Base-by-base conservation (phyloP, 768 basidiomycete species). In the Rossbeevera mucosa region DNA sequence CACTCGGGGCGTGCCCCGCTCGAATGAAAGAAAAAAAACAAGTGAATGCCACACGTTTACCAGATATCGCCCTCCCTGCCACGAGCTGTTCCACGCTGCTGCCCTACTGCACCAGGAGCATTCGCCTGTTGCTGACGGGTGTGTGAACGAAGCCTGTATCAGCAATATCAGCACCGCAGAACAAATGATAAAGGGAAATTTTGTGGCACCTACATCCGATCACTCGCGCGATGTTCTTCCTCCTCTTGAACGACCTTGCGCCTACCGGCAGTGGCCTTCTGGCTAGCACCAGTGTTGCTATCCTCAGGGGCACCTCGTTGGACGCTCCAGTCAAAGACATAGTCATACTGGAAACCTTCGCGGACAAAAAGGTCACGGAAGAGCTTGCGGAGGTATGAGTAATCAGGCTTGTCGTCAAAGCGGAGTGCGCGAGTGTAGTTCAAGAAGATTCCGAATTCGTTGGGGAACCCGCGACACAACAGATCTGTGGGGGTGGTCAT, bases 321-420 rank as follows among this genome's bases (percentile, higher is more conserved):
- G 51, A 94, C 90, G 62, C 86, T 89, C 94, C 96, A 99, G 72
- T 99, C 96, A 64, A 99, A 99, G 65, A 98, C 92, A 63, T 98
- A 99, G 72, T 99, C 96, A 70, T 99, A 99, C 75, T 97, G 94
- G 78, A 91, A 97, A 50, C 94, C 93, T 69, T 96, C 94, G 44
- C 94, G 88, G 50, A 94, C 92, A 62, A 97, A 97, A 52, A 97
- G 82, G 69, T 97, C 94, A 44, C 94, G 87, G 91, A 99, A 99
- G 52, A 98, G 83, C 76, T 99, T 99, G 77, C 96, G 92, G 7
- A 99, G 83, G 77, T 99, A 99, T 5, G 94, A 97, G 71, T 99
- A 98, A 74, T 99, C 95, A 26, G 96, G 96, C 76, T 99, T 99
- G 81, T 99, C 96, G 67, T 99, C 96, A 72, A 99, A 99, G 65